phyloP scores from a whole-genome alignment of 805 yeast species.

The Sugiyamaella lignohabitans region DNA sequence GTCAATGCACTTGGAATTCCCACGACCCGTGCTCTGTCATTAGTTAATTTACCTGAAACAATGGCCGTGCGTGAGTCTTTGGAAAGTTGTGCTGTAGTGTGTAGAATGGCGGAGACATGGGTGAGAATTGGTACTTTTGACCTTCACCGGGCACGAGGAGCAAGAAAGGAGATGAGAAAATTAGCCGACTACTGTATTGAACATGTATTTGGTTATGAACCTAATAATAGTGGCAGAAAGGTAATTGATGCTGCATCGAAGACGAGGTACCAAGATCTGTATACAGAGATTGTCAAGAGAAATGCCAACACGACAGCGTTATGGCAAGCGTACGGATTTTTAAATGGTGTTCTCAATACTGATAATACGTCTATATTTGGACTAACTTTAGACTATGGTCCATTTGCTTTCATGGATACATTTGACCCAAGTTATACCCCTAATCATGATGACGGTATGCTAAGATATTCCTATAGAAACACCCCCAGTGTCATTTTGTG shows the following conservation, averaged over 20 bases:
- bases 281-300: constrained; percentile 58
- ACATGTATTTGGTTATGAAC: constrained; percentile 41
- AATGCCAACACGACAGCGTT: constrained; percentile 74
- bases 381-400: constrained; percentile 86
- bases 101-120: constrained; percentile 83
- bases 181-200: constrained; percentile 69
- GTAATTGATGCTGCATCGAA: constrained; percentile 29
- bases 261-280: constrained; percentile 64
- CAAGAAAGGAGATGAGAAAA: constrained; percentile 51
- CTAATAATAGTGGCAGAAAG: constrained; percentile 9
- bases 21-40: constrained; percentile 72
- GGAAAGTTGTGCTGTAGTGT: constrained; percentile 79
- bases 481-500: constrained; percentile 89
- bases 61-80: constrained; percentile 58
- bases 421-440: constrained; percentile 81
- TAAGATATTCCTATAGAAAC: constrained; percentile 73
- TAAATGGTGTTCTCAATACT: constrained; percentile 91
- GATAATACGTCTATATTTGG: constrained; percentile 92
- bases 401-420: constrained; percentile 83
- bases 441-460: constrained; percentile 73
- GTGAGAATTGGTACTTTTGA: constrained; percentile 85
- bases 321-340: constrained; percentile 88
- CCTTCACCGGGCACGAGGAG: constrained; percentile 66
- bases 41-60: constrained; percentile 67
- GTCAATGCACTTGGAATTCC: constrained; percentile 79